Base-by-base conservation (phyloP, 805 yeast genomes). In the Cyberlindnera suaveolens region DNA sequence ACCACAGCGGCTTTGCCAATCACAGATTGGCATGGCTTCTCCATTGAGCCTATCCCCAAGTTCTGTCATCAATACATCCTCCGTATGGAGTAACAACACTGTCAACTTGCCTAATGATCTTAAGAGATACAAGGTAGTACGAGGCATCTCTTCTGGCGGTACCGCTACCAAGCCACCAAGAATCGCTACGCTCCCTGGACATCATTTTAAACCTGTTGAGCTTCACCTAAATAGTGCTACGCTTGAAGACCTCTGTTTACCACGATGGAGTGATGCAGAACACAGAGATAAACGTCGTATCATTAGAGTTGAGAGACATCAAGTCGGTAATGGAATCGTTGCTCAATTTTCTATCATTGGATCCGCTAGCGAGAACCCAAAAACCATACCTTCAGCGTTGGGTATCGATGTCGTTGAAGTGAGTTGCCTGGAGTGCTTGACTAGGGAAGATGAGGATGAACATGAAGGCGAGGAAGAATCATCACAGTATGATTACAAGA, bases 121-220 rank as follows among this genome's bases (percentile, higher is more conserved):
- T 5, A 23, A 31, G 33, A 20, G 48, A 13, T 74, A 65, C 50
- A 66, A 73, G 31, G 71, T 78, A 5, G 66, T 77, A 7, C 64
- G 85, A 47, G 84, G 84, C 13, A 62, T 77, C 6, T 71, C 76
- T 29, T 76, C 80, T 3, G 83, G 84, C 17, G 82, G 83, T 0
- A 64, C 75, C 30, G 64, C 70, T 13, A 72, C 80, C 1, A 68
- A 73, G 42, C 82, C 83, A 3, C 83, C 83, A 19, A 72, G 68
- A 47, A 40, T 40, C 13, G 40, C 36, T 7, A 58, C 63, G 26
- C 49, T 65, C 7, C 53, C 63, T 8, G 50, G 53, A 17, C 55
- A 55, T 35, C 50, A 60, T 34, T 68, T 56, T 51, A 48, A 64
- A 4, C 79, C 80, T n/a, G 80, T 75, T 31, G 66, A 67, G 42